These are phyloP conservation scores for Isatis tinctoria DNA, from an alignment of 345 rosid genomes.

Conservation along the genomic window DNA sequence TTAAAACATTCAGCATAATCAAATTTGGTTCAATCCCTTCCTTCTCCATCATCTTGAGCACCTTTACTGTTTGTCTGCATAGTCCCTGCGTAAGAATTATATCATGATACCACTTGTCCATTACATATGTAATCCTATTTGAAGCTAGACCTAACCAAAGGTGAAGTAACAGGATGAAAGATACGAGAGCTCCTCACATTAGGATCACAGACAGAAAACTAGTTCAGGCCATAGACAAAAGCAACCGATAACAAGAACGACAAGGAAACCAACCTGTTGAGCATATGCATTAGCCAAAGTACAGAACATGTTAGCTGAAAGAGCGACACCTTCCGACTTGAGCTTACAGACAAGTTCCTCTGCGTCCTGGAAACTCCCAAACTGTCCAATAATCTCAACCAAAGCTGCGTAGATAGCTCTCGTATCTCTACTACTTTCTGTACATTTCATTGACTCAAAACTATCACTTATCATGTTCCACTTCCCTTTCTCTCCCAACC, in stretches of 20 bases:
- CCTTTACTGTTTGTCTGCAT: slow-evolving; percentile 57
- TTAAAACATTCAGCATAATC: slow-evolving; percentile 63
- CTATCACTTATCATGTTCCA: slow-evolving; percentile 47
- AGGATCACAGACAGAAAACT: too few species aligned
- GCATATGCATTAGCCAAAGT: slow-evolving; percentile 77
- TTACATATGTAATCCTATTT: too few species aligned
- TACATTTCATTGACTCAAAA: slow-evolving; percentile 40
- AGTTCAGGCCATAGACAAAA: neutral
- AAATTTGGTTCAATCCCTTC: slow-evolving; percentile 65
- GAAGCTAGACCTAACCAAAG: too few species aligned
- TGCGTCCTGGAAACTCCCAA: slow-evolving; percentile 50
- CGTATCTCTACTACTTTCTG: slow-evolving; percentile 37
- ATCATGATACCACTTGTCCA: too few species aligned
- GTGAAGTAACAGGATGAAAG: too few species aligned
- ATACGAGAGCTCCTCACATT: too few species aligned
- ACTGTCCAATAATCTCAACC: slow-evolving; percentile 49
- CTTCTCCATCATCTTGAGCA: slow-evolving; percentile 65
- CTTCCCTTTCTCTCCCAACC: slow-evolving; percentile 62
- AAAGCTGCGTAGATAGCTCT: slow-evolving; percentile 46
- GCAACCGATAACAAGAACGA: neutral
- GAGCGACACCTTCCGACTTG: slow-evolving; percentile 45
- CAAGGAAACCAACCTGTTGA: slow-evolving; percentile 46
- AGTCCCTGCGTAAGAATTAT: slow-evolving; percentile 42
- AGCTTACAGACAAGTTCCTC: slow-evolving; percentile 53
- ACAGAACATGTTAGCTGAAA: slow-evolving; percentile 48